Conservation (phyloP, 306 rosid species). For the apple (Malus domestica) region ASM211411v1 NC_041805.1:29225501-29226000, state of each 20-base stretch:
- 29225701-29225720: background rate
- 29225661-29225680: background rate
- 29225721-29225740: background rate
- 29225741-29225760: background rate
- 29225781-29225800: slow-evolving; percentile 36
- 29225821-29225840: slow-evolving; percentile 50
- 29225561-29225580: too few species aligned
- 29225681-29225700: background rate
- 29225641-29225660: background rate
- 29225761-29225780: slow-evolving; percentile 16
- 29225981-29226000: slow-evolving; percentile 27
- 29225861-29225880: slow-evolving; percentile 39
- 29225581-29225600: too few species aligned
- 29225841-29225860: slow-evolving; percentile 37
- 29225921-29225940: slow-evolving; percentile 24
- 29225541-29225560: too few species aligned
- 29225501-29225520: too few species aligned
- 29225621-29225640: too few species aligned
- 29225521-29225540: too few species aligned
- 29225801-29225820: slow-evolving; percentile 44
- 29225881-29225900: slow-evolving; percentile 28
- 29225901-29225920: slow-evolving; percentile 33
- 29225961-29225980: slow-evolving; percentile 37
- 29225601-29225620: too few species aligned
- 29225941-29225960: slow-evolving; percentile 52